Percentiles rank a stretch among this genome's conserved stretches.
phyloP scores from a whole-genome alignment of 2,329 filamentous ascomycete species.

The Talaromyces sp. region DNA sequence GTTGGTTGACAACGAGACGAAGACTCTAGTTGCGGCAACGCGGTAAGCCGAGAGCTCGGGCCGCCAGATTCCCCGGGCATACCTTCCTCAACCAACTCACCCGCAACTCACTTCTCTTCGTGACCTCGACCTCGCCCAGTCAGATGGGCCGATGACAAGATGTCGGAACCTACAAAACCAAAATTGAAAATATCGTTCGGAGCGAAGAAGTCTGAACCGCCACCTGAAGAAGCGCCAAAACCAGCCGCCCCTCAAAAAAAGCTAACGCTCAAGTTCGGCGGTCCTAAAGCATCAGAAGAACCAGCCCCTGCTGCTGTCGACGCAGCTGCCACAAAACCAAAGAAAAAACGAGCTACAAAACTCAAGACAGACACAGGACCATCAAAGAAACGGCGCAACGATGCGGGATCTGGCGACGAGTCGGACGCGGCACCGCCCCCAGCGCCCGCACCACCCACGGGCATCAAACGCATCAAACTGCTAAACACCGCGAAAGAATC shows the following conservation, averaged over 20 bases:
- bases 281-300: slow-evolving; percentile 30
- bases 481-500: slow-evolving; percentile 38
- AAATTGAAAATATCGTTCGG: slow-evolving; percentile 42
- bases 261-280: slow-evolving; percentile 40
- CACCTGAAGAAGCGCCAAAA: slow-evolving; percentile 22
- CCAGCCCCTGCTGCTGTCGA: slow-evolving; percentile 19
- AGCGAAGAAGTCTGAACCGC: slow-evolving; percentile 29
- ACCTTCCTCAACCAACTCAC: neutral
- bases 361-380: slow-evolving; percentile 12
- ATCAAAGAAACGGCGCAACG: slow-evolving; percentile 39
- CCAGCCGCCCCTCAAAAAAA: slow-evolving; percentile 34
- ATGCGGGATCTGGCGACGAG: slow-evolving; percentile 27
- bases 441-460: slow-evolving; percentile 17
- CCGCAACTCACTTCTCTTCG: neutral
- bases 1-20: neutral
- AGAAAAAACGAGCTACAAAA: slow-evolving; percentile 32
- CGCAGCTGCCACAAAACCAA: slow-evolving; percentile 23
- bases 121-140: neutral
- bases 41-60: slow-evolving; percentile 8
- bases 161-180: slow-evolving; percentile 37
- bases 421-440: slow-evolving; percentile 18
- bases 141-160: slow-evolving; percentile 20
- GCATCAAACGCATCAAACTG: slow-evolving; percentile 39
- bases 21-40: neutral
- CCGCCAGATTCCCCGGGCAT: slow-evolving; percentile 16